A percentile compares a stretch with the other conserved stretches of the same genome.
These are phyloP conservation scores for Gaertneriomyces semiglobifer DNA, from an alignment of 192 early-diverging fungal genomes.

Conservation along the genomic window DNA sequence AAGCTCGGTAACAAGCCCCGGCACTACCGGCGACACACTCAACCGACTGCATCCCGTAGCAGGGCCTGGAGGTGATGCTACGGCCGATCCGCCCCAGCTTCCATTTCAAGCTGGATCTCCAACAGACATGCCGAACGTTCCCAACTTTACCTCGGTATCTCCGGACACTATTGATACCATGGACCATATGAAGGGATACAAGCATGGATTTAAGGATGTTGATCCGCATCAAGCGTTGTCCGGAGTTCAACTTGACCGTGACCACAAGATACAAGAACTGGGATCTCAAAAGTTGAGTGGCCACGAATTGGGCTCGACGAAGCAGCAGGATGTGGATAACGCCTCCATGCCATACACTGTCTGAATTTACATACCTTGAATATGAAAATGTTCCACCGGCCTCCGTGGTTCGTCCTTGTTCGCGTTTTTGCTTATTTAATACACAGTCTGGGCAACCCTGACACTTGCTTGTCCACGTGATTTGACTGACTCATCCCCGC, in stretches of 20 bases:
- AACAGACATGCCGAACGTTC: not conserved
- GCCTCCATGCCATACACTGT: too few relatives aligned
- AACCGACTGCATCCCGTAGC: not conserved
- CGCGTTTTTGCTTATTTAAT: too few relatives aligned
- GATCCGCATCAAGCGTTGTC: not conserved
- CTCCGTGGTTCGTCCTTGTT: too few relatives aligned
- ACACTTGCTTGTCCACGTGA: too few relatives aligned
- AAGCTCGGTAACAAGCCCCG: too few relatives aligned
- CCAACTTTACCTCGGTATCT: not conserved
- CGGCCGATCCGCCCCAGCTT: not conserved
- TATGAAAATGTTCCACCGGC: too few relatives aligned
- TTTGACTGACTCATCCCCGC: too few relatives aligned
- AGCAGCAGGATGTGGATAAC: not conserved
- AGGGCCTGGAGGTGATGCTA: not conserved
- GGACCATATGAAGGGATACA: not conserved
- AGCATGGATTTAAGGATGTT: not conserved
- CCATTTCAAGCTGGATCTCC: not conserved
- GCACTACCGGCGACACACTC: slow-evolving; percentile 1
- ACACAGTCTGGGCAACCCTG: too few relatives aligned
- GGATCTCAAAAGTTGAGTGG: slow-evolving; percentile 3
- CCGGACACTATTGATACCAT: not conserved
- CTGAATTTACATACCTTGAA: too few relatives aligned
- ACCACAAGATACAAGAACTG: not conserved
- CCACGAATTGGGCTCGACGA: not conserved
- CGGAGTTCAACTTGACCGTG: not conserved